Base-by-base conservation (phyloP, 2,329 filamentous ascomycete species). In the Capronia coronata region DNA sequence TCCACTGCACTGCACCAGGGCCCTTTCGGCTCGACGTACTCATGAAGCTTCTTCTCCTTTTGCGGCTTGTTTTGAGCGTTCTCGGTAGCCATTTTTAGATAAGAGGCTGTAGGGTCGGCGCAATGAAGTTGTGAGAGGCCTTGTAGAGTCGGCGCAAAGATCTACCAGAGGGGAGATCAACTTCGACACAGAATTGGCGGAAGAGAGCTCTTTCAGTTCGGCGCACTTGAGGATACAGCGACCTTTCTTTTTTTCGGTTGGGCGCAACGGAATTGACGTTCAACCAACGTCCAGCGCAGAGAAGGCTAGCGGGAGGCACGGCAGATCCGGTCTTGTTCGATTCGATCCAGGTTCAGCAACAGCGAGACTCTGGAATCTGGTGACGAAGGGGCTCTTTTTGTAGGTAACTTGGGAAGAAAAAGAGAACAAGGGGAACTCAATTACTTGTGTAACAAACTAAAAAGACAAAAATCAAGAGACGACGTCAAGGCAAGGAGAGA, bases 31-130 rank as follows among this genome's bases (percentile, higher is more conserved):
- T 5, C 6, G 16, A 60, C 63, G 14, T 64, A 71, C 70, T 72
- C 68, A 61, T 72, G 60, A 42, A 73, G 68, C 48, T 65, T 65
- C 50, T 68, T 67, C 54, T 71, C 67, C 39, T 59, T 51, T 42
- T 56, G 51, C 21, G 58, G 52, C 25, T 44, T 32, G 16, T 50
- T 30, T 44, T 54, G 43, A 11, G 34, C 37, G 3, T 25, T 51
- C 32, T 51, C 48, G 44, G 58, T 57, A 27, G 58, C 56, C 58
- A 60, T 60, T 38, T 22, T 27, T 6, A 35, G n/a, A 35, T n/a
- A n/a, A n/a, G n/a, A n/a, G n/a, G 16, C 1, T 1, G 2, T 37
- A 7, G 5, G 2, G 2, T 19, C 25, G 25, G 25, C 25, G 25
- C 25, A 27, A n/a, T n/a, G 25, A 27, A 6, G 25, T 27, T 5